A percentile compares a stretch with the other conserved stretches of the same genome.
These are phyloP conservation scores for Metroxylon sagu DNA, from an alignment of 176 grass and related monocot genomes.

Conservation along the genomic window DNA sequence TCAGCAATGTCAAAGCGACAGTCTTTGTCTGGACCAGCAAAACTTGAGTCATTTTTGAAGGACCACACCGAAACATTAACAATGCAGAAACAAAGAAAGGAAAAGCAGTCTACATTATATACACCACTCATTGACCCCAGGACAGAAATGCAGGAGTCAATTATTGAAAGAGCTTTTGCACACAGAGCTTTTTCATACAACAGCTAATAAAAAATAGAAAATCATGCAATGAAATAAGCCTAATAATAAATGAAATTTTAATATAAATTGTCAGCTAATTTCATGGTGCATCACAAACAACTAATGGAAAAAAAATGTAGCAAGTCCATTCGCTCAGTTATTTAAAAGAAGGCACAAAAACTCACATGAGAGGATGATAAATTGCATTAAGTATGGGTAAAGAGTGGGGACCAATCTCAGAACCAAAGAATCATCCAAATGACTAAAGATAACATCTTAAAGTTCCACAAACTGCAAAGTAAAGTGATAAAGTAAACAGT, in stretches of 20 bases:
- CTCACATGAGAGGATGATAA: constrained; percentile 73
- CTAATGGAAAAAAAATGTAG: no score
- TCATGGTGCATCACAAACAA: no score
- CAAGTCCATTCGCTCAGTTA: no score
- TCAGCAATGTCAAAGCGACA: constrained; percentile 46
- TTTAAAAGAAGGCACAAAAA: neutral
- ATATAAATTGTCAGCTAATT: neutral
- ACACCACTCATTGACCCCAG: constrained; percentile 92
- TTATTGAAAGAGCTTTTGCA: constrained; percentile 78
- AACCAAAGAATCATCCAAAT: constrained; percentile 83
- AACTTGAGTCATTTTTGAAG: constrained; percentile 13
- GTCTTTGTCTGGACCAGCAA: constrained; percentile 61
- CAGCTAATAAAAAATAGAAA: constrained; percentile 35
- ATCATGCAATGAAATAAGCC: constrained; percentile 15
- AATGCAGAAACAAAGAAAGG: constrained; percentile 5
- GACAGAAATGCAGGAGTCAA: constrained; percentile 89
- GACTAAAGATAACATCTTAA: constrained; percentile 86
- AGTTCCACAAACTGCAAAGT: constrained; percentile 58
- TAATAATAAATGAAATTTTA: neutral
- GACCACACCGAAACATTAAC: neutral
- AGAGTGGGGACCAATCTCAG: constrained; percentile 78
- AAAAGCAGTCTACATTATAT: constrained; percentile 50
- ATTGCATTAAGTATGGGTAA: constrained; percentile 74
- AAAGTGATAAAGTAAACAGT: no score
- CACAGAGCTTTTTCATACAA: constrained; percentile 78